Evolutionary conservation across 2,329 filamentous ascomycete species (phyloP), one percentile per base, ranked within the genome.

Genomic region (Hypoxylon sp.): DNA sequence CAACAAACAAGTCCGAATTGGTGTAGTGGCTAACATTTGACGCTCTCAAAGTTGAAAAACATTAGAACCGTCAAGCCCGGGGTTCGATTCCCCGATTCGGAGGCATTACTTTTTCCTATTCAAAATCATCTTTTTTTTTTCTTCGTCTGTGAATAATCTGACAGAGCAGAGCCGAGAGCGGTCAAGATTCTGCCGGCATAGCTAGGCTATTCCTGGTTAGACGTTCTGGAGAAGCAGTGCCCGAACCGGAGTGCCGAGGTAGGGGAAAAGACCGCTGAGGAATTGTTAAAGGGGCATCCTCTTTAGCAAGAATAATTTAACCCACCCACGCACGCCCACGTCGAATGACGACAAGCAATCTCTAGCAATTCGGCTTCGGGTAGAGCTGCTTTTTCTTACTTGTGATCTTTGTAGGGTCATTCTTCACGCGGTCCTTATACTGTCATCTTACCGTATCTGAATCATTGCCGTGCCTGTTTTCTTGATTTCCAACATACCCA

Each of bases 21-120:
- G 69, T 71, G 67, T 68, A 69, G 68, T 72, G 70, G 70, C 65
- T 66, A 72, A 72, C 70, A 72, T 71, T 70, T 70, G 65, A 69
- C 70, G 70, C 70, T 72, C 70, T 73, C 70, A 72, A 41, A 23
- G 20, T 40, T 21, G 17, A 15, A 41, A 4, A 24, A 41, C 15
- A 38, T 27, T 15, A 21, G 46, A 43, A 48, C 66, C 66, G 66
- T 65, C 59, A 63, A 66, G 67, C 67, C 60, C 66, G 65, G 66
- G 66, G 67, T 69, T 69, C 66, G 66, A 69, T 67, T 68, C 67
- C 67, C 66, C 66, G 67, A 60, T 62, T 67, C 66, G 66, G 66
- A 68, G 64, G n/a, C n/a, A n/a, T 48, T 53, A 37, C 9, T 2
- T 40, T 40, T 40, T 23, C 15, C n/a, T n/a, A n/a, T n/a, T 8